Base-by-base conservation (phyloP, 805 yeast genomes). In the Ogataea methanolica region DNA sequence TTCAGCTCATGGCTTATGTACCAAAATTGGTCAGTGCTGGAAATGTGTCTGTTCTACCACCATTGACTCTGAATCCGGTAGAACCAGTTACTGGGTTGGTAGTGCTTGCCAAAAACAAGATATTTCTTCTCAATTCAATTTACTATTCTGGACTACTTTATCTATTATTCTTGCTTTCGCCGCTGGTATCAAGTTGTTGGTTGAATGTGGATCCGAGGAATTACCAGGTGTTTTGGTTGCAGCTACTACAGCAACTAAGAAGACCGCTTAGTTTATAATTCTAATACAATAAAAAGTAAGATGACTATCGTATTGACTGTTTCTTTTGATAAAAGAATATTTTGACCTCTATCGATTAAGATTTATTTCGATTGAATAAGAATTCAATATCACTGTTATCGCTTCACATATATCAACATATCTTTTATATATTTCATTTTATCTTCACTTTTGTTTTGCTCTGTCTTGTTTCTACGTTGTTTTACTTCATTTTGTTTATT, bases 211-310 rank as follows among this genome's bases (percentile, higher is more conserved):
- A 17, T 65, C 66, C 55, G 84, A 81, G 53, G 78, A 82, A 39
- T 72, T 84, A 52, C 89, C 90, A 16, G 88, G 88, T 22, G 81
- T 83, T 31, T 74, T 84, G 56, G 77, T 75, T 52, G 83, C 85
- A 37, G 80, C 83, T 40, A 77, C 82, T 5, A 61, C 66, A 39
- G 60, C 70, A 37, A 71, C 75, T 49, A 72, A 74, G 63, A 63
- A 66, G 51, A 50, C 55, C 43, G 55, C 56, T 33, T 65, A 54
- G 51, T 31, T 33, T 33, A 33, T 12, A 15, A 6, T 33, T n/a
- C 2, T 9, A 15, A 15, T 33, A 33, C 15, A 33, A 33, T 9
- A 26, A 26, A 9, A 26, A 3, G 9, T 3, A 4, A 26, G 11
- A 26, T 26, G 31, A 6, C 31, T 26, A 11, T 6, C 4, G 11